phyloP scores from a whole-genome alignment of 2,329 filamentous ascomycete species.

The Fusarium illudens region DNA sequence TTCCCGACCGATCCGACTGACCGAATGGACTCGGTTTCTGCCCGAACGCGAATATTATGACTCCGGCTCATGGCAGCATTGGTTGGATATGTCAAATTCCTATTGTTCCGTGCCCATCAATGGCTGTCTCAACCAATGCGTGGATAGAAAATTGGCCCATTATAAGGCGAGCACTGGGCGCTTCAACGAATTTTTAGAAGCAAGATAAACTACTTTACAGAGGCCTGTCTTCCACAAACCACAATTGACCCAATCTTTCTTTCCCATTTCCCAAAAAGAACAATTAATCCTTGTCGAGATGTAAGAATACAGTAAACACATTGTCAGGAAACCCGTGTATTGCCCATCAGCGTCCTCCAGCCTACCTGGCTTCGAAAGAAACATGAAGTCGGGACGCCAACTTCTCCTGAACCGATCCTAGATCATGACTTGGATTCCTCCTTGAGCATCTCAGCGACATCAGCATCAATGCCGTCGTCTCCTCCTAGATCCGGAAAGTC shows the following conservation, averaged over 20 bases:
- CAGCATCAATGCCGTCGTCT: slow-evolving; percentile 64
- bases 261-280: not conserved
- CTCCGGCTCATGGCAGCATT: slow-evolving; percentile 3
- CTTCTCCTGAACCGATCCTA: not conserved
- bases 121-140: not conserved
- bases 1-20: slow-evolving; percentile 31
- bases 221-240: not conserved
- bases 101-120: not conserved
- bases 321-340: not conserved
- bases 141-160: not conserved
- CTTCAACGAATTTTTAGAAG: not conserved
- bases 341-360: not conserved
- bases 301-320: not conserved
- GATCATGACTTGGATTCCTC: slow-evolving; percentile 26
- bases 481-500: slow-evolving; percentile 64
- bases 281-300: not conserved
- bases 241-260: not conserved
- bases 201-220: not conserved
- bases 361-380: not conserved
- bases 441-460: slow-evolving; percentile 63
- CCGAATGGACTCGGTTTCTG: slow-evolving; percentile 23
- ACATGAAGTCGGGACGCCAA: not conserved
- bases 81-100: not conserved
- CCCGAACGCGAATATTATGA: slow-evolving; percentile 10
- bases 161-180: not conserved